A percentile compares a stretch with the other conserved stretches of the same genome.
Evolutionary conservation across 768 basidiomycete genomes (phyloP).

Genomic region (Leccinum broughii): DNA sequence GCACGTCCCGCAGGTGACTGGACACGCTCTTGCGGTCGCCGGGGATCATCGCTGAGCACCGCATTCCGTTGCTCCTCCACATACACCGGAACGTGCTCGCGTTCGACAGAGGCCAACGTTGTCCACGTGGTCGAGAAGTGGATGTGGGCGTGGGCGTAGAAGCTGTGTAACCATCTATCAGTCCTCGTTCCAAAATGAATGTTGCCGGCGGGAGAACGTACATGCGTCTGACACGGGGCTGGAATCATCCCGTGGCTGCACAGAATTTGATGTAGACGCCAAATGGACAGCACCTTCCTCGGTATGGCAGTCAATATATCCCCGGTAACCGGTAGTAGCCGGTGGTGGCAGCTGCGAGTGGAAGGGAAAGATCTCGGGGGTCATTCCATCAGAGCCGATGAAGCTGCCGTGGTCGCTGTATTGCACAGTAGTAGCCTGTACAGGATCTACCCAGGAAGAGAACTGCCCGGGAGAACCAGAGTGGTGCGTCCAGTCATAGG

Average conservation of each 20-base stretch:
- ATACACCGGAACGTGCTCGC: constrained; percentile 18
- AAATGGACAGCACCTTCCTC: not conserved
- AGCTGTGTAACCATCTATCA: constrained; percentile 14
- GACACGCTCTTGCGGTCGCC: constrained; percentile 23
- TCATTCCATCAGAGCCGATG: not conserved
- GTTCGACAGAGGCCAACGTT: constrained; percentile 8
- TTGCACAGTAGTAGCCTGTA: not conserved
- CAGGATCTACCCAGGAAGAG: constrained; percentile 5
- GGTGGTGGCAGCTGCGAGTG: constrained; percentile 1
- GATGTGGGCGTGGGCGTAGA: not conserved
- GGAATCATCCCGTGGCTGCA: not conserved
- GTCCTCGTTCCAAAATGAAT: not conserved
- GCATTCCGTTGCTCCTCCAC: constrained; percentile 17
- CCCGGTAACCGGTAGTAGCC: not conserved
- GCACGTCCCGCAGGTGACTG: constrained; percentile 22
- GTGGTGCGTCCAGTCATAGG: not conserved
- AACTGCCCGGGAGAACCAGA: constrained; percentile 4
- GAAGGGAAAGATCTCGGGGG: not conserved
- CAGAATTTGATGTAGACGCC: not conserved
- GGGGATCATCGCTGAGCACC: constrained; percentile 15
- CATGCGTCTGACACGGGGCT: constrained; percentile 11
- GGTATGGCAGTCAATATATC: not conserved
- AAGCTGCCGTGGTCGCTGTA: not conserved
- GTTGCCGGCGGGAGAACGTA: constrained; percentile 7
- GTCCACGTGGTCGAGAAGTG: constrained; percentile 7